Evolutionary conservation across 495 filamentous ascomycete genomes (phyloP), one percentile per base, ranked within the genome.

Genomic region (Neurospora intermedia): DNA sequence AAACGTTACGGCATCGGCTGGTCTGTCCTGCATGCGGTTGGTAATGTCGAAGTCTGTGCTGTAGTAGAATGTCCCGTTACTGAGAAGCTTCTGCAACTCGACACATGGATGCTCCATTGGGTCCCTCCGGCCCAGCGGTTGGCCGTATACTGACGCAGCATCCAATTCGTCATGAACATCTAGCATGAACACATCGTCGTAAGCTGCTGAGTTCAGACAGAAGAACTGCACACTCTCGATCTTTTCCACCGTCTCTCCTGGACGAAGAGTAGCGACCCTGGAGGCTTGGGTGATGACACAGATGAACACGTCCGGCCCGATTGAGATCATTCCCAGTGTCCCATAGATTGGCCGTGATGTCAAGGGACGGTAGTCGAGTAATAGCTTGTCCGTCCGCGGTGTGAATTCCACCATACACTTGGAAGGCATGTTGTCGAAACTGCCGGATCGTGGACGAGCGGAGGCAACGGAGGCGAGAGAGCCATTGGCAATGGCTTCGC

Each of bases 31-130:
- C 75, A 98, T 84, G 74, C 96, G 88, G 81, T 95, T 95, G 35
- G 96, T 98, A 27, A 99, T 87, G 80, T 98, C 94, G 79, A 99
- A 99, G 82, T 98, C 93, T 40, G 93, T 90, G 77, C 95, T 98
- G 81, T 97, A 99, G 80, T 98, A 98, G 79, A 99, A 99, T 15
- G 91, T 97, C n/a, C 96, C 94, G 82, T 96, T 92, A 74, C 93
- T 90, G 27, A 99, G 85, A 11, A 99, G 87, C 85, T 97, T 98
- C 79, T 94, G 94, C 69, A 99, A 77, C 46, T 94, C 93, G 71
- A 92, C 80, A 78, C 94, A 98, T 31, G 96, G 96, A 81, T 98
- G 93, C 76, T 97, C 94, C 35, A 91, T 78, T 40, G 88, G 77
- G 43, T 97, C 93, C 74, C 86, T 87, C 70, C 87, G 84, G 40